A percentile compares a stretch with the other conserved stretches of the same genome.
Evolutionary conservation across 1,284 basidiomycete species (phyloP).

Genomic region (Ganoderma sp.): DNA sequence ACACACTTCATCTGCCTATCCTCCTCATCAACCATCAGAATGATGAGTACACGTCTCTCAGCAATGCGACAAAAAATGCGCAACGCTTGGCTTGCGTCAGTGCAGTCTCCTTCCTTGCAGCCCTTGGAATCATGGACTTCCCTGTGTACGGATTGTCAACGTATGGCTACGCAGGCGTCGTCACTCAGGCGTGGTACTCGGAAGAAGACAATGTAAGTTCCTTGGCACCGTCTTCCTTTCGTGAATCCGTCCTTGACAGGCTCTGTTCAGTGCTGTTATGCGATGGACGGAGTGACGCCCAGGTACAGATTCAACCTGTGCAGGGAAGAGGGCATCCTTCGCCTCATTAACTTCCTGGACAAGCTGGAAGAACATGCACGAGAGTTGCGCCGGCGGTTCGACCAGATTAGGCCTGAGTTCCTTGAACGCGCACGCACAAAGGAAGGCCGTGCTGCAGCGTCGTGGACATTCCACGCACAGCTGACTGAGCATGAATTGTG

Average conservation of each 20-base stretch:
- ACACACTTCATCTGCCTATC: background rate
- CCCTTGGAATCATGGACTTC: constrained; percentile 9
- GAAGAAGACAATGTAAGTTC: background rate
- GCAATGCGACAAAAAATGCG: background rate
- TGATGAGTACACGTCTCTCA: background rate
- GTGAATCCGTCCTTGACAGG: background rate
- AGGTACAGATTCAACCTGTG: background rate
- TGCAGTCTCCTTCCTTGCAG: background rate
- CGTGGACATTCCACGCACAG: background rate
- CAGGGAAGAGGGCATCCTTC: background rate
- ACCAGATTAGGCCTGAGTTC: background rate
- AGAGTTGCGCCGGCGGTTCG: background rate
- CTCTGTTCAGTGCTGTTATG: background rate
- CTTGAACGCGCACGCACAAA: background rate
- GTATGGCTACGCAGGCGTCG: background rate
- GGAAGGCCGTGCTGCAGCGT: background rate
- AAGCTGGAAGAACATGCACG: background rate
- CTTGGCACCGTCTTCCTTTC: background rate
- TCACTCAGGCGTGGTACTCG: background rate
- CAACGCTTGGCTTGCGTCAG: background rate
- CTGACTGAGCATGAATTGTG: background rate
- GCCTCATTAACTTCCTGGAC: background rate
- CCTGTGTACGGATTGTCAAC: constrained; percentile 1
- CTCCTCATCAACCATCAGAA: background rate
- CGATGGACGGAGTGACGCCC: background rate